Conservation (phyloP, 441 rosid species). For the Arabidopsis lyrata region DNA sequence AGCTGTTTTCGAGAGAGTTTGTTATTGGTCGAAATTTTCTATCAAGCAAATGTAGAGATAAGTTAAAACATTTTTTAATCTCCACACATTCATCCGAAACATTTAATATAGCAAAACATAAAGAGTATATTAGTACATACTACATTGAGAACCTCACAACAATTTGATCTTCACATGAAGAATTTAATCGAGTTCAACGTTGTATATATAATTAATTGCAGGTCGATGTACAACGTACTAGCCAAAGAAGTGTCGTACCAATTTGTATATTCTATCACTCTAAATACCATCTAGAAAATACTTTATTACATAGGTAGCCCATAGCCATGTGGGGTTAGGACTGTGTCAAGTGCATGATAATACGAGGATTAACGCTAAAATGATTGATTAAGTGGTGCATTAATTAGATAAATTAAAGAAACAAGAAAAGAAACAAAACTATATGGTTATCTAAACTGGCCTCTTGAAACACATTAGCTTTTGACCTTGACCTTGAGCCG, state of each 20-base stretch:
- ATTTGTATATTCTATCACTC: slow-evolving; percentile 31
- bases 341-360: slow-evolving; percentile 36
- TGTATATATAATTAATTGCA: neutral
- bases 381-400: slow-evolving; percentile 41
- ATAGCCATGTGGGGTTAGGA: slow-evolving; percentile 46
- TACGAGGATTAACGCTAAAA: slow-evolving; percentile 43
- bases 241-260: slow-evolving; percentile 23
- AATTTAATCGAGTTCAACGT: slow-evolving; percentile 20
- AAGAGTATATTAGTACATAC: neutral
- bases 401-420: slow-evolving; percentile 26
- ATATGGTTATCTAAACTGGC: slow-evolving; percentile 33
- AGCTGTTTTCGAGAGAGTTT: too few species aligned
- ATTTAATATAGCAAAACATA: neutral
- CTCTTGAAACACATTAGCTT: slow-evolving; percentile 39
- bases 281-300: slow-evolving; percentile 9
- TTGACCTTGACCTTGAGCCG: slow-evolving; percentile 46
- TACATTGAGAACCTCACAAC: slow-evolving; percentile 5
- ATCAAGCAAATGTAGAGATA: neutral
- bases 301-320: slow-evolving; percentile 39
- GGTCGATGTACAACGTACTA: slow-evolving; percentile 27
- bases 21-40: neutral
- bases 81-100: neutral
- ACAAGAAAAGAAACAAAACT: neutral
- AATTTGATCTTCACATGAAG: slow-evolving; percentile 19
- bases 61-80: neutral